These are phyloP conservation scores for Boletus mariae DNA, from an alignment of 1,284 basidiomycete genomes.

Conservation along the genomic window DNA sequence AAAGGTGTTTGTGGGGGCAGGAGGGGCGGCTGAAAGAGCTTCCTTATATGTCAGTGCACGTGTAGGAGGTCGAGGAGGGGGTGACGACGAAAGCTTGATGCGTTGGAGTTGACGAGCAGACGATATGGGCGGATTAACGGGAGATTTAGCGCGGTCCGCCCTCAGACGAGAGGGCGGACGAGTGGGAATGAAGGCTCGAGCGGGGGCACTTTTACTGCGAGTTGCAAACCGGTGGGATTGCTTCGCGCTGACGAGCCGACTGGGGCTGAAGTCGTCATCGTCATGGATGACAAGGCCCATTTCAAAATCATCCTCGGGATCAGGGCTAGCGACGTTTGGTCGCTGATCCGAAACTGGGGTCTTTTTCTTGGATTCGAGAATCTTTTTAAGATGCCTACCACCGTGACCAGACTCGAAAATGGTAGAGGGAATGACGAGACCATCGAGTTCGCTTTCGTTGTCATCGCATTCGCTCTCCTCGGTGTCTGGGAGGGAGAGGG, in stretches of 20 bases:
- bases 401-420: slow-evolving; percentile 70
- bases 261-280: slow-evolving; percentile 75
- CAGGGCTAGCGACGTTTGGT: slow-evolving; percentile 51
- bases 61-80: slow-evolving; percentile 45
- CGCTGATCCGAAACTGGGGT: slow-evolving; percentile 44
- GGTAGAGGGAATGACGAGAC: slow-evolving; percentile 68
- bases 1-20: slow-evolving; percentile 48
- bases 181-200: slow-evolving; percentile 43
- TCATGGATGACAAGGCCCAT: slow-evolving; percentile 76
- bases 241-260: slow-evolving; percentile 57
- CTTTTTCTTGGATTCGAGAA: slow-evolving; percentile 74
- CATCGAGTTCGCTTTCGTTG: slow-evolving; percentile 70
- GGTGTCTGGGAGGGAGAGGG: slow-evolving; percentile 61
- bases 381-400: slow-evolving; percentile 61
- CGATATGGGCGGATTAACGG: slow-evolving; percentile 59
- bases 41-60: slow-evolving; percentile 59
- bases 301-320: slow-evolving; percentile 80
- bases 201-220: slow-evolving; percentile 57
- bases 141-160: slow-evolving; percentile 65
- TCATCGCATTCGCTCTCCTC: slow-evolving; percentile 69
- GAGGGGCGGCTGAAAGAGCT: slow-evolving; percentile 47
- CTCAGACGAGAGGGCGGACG: slow-evolving; percentile 61
- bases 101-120: slow-evolving; percentile 65
- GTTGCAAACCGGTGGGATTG: slow-evolving; percentile 43
- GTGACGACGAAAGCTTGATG: slow-evolving; percentile 62